A percentile compares a stretch with the other conserved stretches of the same genome.
These are phyloP conservation scores for Castanea mollissima DNA, from an alignment of 306 rosid genomes.

Conservation along the genomic window DNA sequence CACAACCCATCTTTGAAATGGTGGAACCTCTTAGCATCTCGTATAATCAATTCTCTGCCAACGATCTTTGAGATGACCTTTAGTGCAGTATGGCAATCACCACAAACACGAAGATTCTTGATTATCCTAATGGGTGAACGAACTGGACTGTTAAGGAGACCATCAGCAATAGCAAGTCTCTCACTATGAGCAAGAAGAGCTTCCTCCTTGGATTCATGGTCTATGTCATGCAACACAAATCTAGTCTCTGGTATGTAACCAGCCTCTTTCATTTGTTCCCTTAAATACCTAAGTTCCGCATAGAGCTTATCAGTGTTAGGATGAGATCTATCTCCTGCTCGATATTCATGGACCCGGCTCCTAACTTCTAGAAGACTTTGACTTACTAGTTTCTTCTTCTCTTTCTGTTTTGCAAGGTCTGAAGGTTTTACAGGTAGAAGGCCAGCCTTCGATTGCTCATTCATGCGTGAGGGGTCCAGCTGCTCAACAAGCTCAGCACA, in stretches of 20 bases:
- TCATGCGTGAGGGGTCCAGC: conserved; percentile 54
- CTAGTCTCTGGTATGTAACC: conserved; percentile 44
- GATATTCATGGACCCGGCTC: conserved; percentile 79
- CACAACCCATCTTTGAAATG: conserved; percentile 43
- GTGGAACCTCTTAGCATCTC: conserved; percentile 49
- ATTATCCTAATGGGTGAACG: conserved; percentile 69
- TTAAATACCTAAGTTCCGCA: conserved; percentile 60
- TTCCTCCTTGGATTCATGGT: conserved; percentile 80
- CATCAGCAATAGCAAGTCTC: conserved; percentile 48
- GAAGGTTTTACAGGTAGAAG: conserved; percentile 59
- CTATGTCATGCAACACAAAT: conserved; percentile 63
- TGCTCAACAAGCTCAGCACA: conserved; percentile 71
- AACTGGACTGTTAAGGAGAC: conserved; percentile 41
- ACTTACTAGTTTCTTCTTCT: conserved; percentile 50
- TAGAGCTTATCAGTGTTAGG: conserved; percentile 47
- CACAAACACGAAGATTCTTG: conserved; percentile 74
- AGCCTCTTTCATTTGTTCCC: conserved; percentile 74
- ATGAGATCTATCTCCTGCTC: conserved; percentile 46
- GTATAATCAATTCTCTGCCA: conserved; percentile 39
- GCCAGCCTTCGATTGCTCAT: conserved; percentile 65
- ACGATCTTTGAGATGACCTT: conserved; percentile 50
- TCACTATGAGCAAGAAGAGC: conserved; percentile 83
- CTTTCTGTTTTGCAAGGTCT: conserved; percentile 55
- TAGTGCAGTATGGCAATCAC: conserved; percentile 42
- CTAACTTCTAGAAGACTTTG: conserved; percentile 61